These are phyloP conservation scores for Carpinus fangiana DNA, from an alignment of 306 rosid genomes.

Conservation along the genomic window DNA sequence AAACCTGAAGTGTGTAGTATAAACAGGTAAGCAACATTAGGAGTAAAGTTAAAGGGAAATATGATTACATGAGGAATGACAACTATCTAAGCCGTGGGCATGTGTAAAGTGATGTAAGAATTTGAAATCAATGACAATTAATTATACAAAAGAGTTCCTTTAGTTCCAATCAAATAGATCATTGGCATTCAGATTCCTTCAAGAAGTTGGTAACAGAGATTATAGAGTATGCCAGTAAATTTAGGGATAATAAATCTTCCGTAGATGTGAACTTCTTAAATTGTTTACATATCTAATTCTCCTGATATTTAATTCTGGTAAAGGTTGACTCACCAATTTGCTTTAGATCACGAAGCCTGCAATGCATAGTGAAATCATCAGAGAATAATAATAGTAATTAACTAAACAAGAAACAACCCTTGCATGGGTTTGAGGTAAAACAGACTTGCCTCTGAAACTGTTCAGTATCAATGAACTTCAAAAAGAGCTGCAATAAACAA, in stretches of 20 bases:
- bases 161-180: not conserved
- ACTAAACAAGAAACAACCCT: constrained; percentile 7
- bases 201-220: not conserved
- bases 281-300: not conserved
- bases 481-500: constrained; percentile 36
- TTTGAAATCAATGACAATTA: not conserved
- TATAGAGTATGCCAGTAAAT: not conserved
- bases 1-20: not conserved
- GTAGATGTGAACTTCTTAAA: not conserved
- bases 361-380: not conserved
- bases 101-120: not conserved
- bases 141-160: not conserved
- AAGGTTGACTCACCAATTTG: constrained; percentile 44
- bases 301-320: constrained; percentile 3
- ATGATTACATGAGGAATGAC: not conserved
- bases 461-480: constrained; percentile 52
- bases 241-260: not conserved
- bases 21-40: not conserved
- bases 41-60: not conserved
- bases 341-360: constrained; percentile 59
- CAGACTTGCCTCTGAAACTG: constrained; percentile 57
- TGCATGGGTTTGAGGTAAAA: constrained; percentile 7
- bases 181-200: not conserved
- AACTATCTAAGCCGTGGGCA: not conserved
- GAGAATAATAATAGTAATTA: not conserved